Evolutionary conservation across 2,329 filamentous ascomycete genomes (phyloP).

Genomic region (Ophiognomonia clavigignenti-juglandacearum): DNA sequence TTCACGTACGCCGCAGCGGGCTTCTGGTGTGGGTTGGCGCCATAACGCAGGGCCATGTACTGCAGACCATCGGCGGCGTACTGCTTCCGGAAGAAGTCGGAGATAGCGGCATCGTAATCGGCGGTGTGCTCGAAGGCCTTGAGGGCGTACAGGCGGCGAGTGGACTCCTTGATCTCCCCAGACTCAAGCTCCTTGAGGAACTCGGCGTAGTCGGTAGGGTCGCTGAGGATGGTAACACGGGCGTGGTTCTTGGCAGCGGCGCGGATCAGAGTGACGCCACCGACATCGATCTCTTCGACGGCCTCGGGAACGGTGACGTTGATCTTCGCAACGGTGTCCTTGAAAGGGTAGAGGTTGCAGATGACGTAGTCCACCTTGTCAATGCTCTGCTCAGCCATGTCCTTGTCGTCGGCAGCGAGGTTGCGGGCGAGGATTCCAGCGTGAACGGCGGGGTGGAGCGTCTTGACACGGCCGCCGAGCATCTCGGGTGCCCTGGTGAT

Average conservation of each 20-base stretch:
- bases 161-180: conserved; percentile 80
- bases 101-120: conserved; percentile 92
- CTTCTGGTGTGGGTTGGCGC: conserved; percentile 97
- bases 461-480: conserved; percentile 82
- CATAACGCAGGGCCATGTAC: conserved; percentile 84
- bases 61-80: conserved; percentile 84
- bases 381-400: conserved; percentile 91
- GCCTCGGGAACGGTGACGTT: conserved; percentile 96
- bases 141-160: conserved; percentile 83
- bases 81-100: conserved; percentile 95
- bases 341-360: conserved; percentile 99
- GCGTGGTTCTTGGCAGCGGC: conserved; percentile 98
- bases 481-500: conserved; percentile 98
- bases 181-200: conserved; percentile 87
- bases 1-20: conserved; percentile 80
- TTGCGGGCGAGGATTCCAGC: conserved; percentile 90
- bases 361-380: conserved; percentile 93
- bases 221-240: conserved; percentile 91
- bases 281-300: conserved; percentile 98
- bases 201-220: conserved; percentile 87
- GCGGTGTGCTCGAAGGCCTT: conserved; percentile 99
- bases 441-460: conserved; percentile 89
- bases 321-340: conserved; percentile 94
- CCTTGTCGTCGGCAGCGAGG: conserved; percentile 92
- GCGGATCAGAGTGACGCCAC: conserved; percentile 91